These are phyloP conservation scores for Ganoderma lucidum DNA, from an alignment of 1,284 basidiomycete genomes.

Conservation along the genomic window DNA sequence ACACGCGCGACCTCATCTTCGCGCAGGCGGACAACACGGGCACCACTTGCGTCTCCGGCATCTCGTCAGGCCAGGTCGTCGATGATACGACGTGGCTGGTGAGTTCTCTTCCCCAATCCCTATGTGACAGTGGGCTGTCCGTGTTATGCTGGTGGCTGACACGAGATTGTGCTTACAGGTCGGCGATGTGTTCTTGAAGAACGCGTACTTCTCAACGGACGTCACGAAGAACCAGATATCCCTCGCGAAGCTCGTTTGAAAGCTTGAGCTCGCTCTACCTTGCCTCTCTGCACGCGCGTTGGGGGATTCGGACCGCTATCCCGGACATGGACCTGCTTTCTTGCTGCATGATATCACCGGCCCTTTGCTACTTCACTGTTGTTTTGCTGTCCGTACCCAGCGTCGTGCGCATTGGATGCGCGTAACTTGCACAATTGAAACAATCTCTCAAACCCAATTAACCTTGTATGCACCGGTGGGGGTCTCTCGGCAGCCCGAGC, in stretches of 20 bases:
- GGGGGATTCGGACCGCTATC: neutral
- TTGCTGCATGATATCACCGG: slow-evolving; percentile 6
- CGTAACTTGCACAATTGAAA: slow-evolving; percentile 11
- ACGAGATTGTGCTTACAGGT: slow-evolving; percentile 44
- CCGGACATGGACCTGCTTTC: neutral
- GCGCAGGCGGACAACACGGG: slow-evolving; percentile 70
- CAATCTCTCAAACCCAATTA: neutral
- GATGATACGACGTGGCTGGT: slow-evolving; percentile 79
- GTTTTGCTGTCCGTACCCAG: neutral
- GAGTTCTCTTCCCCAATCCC: slow-evolving; percentile 35
- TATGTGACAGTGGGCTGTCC: neutral
- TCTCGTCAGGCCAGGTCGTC: slow-evolving; percentile 71
- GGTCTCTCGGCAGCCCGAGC: neutral
- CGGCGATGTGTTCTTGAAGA: slow-evolving; percentile 81
- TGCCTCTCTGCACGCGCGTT: slow-evolving; percentile 2
- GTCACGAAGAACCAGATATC: slow-evolving; percentile 73
- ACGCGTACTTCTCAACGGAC: slow-evolving; percentile 81
- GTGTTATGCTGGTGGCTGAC: neutral
- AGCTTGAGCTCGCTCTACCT: slow-evolving; percentile 23
- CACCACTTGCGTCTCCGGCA: slow-evolving; percentile 80
- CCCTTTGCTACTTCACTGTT: neutral
- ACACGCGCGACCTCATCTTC: slow-evolving; percentile 77
- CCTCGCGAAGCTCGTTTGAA: slow-evolving; percentile 56
- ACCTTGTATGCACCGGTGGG: neutral
- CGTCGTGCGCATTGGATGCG: slow-evolving; percentile 6